Conservation (phyloP, 768 basidiomycete species). For the Podaxis sp. region DNA sequence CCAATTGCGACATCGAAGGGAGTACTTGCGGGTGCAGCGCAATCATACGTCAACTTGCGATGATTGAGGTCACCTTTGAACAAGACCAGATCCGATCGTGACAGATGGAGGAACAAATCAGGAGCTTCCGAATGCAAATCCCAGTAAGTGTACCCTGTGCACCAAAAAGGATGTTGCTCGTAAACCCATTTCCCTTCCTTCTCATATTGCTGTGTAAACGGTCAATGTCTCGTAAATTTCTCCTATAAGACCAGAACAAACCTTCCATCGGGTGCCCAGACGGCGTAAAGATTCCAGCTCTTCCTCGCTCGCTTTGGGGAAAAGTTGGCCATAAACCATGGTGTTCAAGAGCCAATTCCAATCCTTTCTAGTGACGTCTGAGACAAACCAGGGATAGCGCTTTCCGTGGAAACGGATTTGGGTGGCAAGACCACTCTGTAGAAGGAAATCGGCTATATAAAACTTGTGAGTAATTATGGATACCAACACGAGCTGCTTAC, state of each 20-base stretch:
- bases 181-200: constrained; percentile 92
- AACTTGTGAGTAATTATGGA: not conserved
- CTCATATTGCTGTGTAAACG: constrained; percentile 73
- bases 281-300: constrained; percentile 80
- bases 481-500: constrained; percentile 18
- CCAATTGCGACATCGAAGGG: constrained; percentile 92
- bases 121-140: constrained; percentile 81
- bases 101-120: constrained; percentile 89
- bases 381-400: constrained; percentile 93
- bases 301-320: constrained; percentile 76
- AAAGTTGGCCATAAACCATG: constrained; percentile 90
- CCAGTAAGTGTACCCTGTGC: constrained; percentile 96
- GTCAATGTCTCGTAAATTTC: not conserved
- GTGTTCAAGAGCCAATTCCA: constrained; percentile 91
- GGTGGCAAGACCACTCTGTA: constrained; percentile 84
- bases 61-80: constrained; percentile 97
- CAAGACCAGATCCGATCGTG: constrained; percentile 84
- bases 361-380: constrained; percentile 89
- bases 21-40: constrained; percentile 81
- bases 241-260: constrained; percentile 21
- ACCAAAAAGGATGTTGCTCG: constrained; percentile 94
- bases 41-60: constrained; percentile 86
- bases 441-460: constrained; percentile 79
- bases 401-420: constrained; percentile 95
- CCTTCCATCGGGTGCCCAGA: constrained; percentile 90